Percentiles rank a stretch among this genome's conserved stretches.
Conservation (phyloP, 176 grass and related monocot genomes). For the Oryza coarctata region DNA sequence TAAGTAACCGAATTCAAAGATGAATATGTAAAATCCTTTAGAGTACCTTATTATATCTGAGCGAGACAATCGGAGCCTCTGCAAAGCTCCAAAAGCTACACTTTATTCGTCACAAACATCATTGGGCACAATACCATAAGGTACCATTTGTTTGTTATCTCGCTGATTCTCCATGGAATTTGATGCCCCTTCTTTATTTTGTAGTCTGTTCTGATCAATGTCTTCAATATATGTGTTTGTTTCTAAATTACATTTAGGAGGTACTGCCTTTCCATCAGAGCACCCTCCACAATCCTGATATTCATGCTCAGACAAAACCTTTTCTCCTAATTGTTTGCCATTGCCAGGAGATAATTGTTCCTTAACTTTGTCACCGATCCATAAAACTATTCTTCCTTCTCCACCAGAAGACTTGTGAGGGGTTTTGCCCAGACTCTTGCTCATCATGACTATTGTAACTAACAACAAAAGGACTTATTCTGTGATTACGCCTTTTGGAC, state of each 20-base stretch:
- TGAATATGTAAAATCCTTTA: background rate
- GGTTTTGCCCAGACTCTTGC: constrained; percentile 1
- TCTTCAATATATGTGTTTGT: constrained; percentile 22
- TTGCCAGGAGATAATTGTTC: constrained; percentile 12
- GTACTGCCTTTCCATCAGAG: constrained; percentile 24
- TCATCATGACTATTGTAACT: constrained; percentile 36
- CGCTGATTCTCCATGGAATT: constrained; percentile 25
- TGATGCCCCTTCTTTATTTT: constrained; percentile 35
- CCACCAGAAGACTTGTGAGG: constrained; percentile 41
- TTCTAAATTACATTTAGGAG: constrained; percentile 35
- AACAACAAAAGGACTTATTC: constrained; percentile 24
- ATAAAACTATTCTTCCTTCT: constrained; percentile 43
- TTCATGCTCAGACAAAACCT: background rate
- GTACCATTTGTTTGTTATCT: constrained; percentile 48
- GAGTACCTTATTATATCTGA: constrained; percentile 53
- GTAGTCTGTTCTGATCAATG: constrained; percentile 14
- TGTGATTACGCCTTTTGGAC: constrained; percentile 25
- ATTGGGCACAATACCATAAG: constrained; percentile 32
- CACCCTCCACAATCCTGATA: constrained; percentile 17
- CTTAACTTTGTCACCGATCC: constrained; percentile 40
- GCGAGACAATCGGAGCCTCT: constrained; percentile 47
- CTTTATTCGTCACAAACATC: constrained; percentile 38
- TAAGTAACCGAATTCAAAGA: constrained; percentile 16
- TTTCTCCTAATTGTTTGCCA: constrained; percentile 42
- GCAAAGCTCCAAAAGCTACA: constrained; percentile 44